These are phyloP conservation scores for Somion occarium DNA, from an alignment of 1,284 basidiomycete genomes.

Conservation along the genomic window DNA sequence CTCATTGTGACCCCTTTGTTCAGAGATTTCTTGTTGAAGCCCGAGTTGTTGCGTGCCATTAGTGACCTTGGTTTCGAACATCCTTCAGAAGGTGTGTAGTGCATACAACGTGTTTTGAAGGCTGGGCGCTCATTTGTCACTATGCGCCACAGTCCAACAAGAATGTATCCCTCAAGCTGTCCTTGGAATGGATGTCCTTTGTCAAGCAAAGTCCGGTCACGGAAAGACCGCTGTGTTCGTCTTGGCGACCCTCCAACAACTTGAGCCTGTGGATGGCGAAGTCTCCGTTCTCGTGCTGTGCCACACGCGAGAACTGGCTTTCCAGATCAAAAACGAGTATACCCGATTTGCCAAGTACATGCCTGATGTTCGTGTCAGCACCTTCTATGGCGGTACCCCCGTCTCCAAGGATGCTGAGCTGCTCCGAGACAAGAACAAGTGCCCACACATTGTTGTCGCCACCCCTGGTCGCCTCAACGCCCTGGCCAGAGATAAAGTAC, in stretches of 20 bases:
- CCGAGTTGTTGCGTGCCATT: slow-evolving; percentile 95
- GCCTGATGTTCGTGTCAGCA: slow-evolving; percentile 96
- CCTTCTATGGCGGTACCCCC: slow-evolving; percentile 97
- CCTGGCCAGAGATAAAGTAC: slow-evolving; percentile 86
- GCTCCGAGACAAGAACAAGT: slow-evolving; percentile 94
- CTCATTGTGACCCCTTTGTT: too few species aligned
- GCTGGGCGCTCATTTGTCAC: too few species aligned
- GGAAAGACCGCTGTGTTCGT: slow-evolving; percentile 99
- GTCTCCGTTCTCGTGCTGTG: slow-evolving; percentile 97
- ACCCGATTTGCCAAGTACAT: slow-evolving; percentile 99
- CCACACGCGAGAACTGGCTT: slow-evolving; percentile 98
- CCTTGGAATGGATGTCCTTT: slow-evolving; percentile 98
- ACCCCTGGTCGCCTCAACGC: slow-evolving; percentile 96
- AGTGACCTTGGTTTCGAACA: slow-evolving; percentile 99
- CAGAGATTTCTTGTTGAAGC: slow-evolving; percentile 96
- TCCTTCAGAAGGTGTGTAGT: slow-evolving; percentile 92
- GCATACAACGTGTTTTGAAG: too few species aligned
- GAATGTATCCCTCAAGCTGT: slow-evolving; percentile 99
- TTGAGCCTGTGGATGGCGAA: slow-evolving; percentile 98
- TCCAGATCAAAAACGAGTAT: slow-evolving; percentile 99
- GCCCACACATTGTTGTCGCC: slow-evolving; percentile 98
- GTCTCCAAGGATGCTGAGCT: slow-evolving; percentile 93
- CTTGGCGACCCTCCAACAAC: slow-evolving; percentile 94
- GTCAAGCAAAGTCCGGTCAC: slow-evolving; percentile 99
- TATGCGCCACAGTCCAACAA: slow-evolving; percentile 83